These are phyloP conservation scores for Colletotrichum zoysiae DNA, from an alignment of 2,329 filamentous ascomycete genomes.

Conservation along the genomic window DNA sequence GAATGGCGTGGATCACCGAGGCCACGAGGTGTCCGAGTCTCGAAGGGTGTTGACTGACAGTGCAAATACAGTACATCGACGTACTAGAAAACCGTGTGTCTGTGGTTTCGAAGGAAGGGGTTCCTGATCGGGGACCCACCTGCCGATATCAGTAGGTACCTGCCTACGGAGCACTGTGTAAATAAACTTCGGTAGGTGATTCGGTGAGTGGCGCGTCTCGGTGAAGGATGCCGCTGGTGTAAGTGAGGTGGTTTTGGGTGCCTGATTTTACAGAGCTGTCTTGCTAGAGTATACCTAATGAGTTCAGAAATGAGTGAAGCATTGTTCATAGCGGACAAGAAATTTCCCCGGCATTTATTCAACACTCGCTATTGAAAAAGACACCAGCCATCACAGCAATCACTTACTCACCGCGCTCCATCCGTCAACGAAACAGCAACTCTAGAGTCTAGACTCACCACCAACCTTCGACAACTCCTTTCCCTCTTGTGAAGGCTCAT, in stretches of 20 bases:
- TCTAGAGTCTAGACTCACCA: not conserved
- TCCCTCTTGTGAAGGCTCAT: fast-evolving
- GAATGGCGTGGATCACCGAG: not conserved
- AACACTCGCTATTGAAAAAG: not conserved
- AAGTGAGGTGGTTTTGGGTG: not conserved
- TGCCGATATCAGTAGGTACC: conserved; percentile 13
- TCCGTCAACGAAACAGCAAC: not conserved
- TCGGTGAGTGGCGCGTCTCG: conserved; percentile 5
- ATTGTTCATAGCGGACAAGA: not conserved
- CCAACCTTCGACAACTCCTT: not conserved
- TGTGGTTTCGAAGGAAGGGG: not conserved
- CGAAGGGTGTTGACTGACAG: not conserved
- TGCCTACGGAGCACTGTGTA: not conserved
- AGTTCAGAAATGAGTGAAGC: not conserved
- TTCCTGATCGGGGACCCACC: conserved; percentile 7
- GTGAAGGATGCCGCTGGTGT: not conserved
- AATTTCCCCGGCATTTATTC: too few relatives aligned
- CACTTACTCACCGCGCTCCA: not conserved
- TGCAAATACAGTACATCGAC: not conserved
- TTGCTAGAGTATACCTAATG: too few relatives aligned
- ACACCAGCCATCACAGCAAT: not conserved
- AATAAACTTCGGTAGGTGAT: not conserved
- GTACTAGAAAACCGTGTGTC: not conserved
- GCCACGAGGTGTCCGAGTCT: conserved; percentile 20
- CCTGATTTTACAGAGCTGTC: not conserved